Percentiles rank a stretch among this genome's conserved stretches.
Evolutionary conservation across 1,284 basidiomycete genomes (phyloP).

Genomic region (Trichosporon asahii): DNA sequence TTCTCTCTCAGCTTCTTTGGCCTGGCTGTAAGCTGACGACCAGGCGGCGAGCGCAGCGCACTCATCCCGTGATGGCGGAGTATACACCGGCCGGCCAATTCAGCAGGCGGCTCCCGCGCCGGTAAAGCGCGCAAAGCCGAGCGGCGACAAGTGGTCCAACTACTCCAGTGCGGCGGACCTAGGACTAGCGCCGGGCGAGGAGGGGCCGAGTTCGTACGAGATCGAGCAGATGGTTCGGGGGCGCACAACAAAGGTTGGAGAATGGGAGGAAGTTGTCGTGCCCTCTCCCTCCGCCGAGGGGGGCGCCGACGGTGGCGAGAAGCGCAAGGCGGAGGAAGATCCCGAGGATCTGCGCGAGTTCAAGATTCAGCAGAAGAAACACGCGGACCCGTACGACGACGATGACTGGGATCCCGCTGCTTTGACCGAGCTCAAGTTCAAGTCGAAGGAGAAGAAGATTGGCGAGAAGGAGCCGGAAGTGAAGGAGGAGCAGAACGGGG

Average conservation of each 20-base stretch:
- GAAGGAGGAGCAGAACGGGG: constrained; percentile 12
- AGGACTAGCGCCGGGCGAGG: constrained; percentile 70
- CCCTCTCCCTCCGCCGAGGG: background rate
- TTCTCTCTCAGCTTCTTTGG: no score
- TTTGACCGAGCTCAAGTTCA: constrained; percentile 36
- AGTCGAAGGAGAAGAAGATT: constrained; percentile 37
- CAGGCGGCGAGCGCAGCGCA: constrained; percentile 40
- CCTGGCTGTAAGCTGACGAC: background rate
- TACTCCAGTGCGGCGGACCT: constrained; percentile 82
- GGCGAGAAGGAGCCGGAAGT: constrained; percentile 8
- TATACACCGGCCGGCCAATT: constrained; percentile 13
- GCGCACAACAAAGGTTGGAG: constrained; percentile 70
- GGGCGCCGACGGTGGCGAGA: background rate
- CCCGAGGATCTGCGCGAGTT: constrained; percentile 38
- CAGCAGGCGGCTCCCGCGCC: constrained; percentile 30
- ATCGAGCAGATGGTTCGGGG: constrained; percentile 60
- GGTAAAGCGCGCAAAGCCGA: constrained; percentile 13
- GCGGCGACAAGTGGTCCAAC: constrained; percentile 70
- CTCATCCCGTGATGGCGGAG: constrained; percentile 17
- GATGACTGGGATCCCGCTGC: constrained; percentile 42
- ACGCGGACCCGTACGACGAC: constrained; percentile 42
- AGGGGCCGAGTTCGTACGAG: constrained; percentile 51
- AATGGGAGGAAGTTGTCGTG: constrained; percentile 71
- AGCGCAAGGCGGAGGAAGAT: constrained; percentile 24
- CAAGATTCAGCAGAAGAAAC: constrained; percentile 32